These are phyloP conservation scores for Annulohypoxylon maeteangense DNA, from an alignment of 495 filamentous ascomycete genomes.

Conservation along the genomic window DNA sequence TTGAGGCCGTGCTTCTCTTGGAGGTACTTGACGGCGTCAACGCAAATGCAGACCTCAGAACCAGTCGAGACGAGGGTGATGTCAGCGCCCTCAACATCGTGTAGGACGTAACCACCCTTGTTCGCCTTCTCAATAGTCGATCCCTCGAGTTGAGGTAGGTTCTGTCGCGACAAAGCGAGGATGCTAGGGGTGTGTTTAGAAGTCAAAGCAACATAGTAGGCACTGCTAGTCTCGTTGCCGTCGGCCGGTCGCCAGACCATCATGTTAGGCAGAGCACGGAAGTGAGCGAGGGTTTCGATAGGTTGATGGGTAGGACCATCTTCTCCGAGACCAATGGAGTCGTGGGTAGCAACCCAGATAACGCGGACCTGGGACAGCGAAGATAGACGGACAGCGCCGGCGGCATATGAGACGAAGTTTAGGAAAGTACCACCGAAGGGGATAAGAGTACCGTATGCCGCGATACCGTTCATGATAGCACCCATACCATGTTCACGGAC, in stretches of 20 bases:
- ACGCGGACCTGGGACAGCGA: conserved; percentile 89
- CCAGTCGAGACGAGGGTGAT: conserved; percentile 95
- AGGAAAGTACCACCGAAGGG: conserved; percentile 97
- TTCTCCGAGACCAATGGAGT: conserved; percentile 99
- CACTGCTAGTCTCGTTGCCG: conserved; percentile 97
- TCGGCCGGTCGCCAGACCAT: conserved; percentile 99
- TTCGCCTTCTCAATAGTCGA: conserved; percentile 85
- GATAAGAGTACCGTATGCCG: conserved; percentile 94
- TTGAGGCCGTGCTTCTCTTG: conserved; percentile 87
- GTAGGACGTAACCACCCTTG: conserved; percentile 93
- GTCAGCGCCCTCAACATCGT: conserved; percentile 84
- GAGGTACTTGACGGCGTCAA: conserved; percentile 91
- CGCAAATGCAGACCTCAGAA: conserved; percentile 92
- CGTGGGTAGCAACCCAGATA: conserved; percentile 98
- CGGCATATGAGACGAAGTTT: conserved; percentile 99
- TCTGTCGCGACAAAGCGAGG: conserved; percentile 95
- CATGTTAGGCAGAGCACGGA: conserved; percentile 98
- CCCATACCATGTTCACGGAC: conserved; percentile 98
- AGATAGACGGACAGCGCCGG: conserved; percentile 93
- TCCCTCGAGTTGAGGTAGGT: conserved; percentile 96
- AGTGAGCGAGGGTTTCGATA: conserved; percentile 98
- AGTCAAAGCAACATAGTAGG: conserved; percentile 95
- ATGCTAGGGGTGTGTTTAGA: conserved; percentile 92
- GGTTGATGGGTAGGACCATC: conserved; percentile 99
- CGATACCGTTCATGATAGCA: conserved; percentile 96